phyloP scores from a whole-genome alignment of 768 basidiomycete genomes.

The Tricholomella constricta region DNA sequence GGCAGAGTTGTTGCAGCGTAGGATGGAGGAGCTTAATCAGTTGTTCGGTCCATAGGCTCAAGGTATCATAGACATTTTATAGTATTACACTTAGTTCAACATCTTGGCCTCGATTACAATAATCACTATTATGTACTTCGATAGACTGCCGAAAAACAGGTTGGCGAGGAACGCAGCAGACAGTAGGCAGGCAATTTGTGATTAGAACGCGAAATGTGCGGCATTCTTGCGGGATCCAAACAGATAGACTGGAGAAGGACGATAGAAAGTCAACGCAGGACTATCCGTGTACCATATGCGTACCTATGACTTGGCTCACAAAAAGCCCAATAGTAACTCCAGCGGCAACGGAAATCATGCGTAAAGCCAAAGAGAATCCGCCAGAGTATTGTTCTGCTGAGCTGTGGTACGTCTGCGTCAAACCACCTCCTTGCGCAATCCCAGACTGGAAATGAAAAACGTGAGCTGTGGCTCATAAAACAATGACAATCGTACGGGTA shows the following conservation, averaged over 20 bases:
- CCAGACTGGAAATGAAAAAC: conserved; percentile 52
- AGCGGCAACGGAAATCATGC: conserved; percentile 83
- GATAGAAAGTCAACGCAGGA: not conserved
- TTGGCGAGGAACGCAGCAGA: not conserved
- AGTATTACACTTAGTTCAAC: conserved; percentile 26
- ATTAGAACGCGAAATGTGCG: conserved; percentile 74
- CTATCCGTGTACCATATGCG: conserved; percentile 9
- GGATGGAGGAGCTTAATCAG: conserved; percentile 85
- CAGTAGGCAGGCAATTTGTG: not conserved
- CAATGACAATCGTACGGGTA: conserved; percentile 60
- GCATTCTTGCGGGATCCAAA: conserved; percentile 73
- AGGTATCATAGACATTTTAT: conserved; percentile 31
- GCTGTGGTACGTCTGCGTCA: conserved; percentile 59
- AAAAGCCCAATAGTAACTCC: conserved; percentile 87
- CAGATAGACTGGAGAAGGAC: conserved; percentile 54
- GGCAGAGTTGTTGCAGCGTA: conserved; percentile 81
- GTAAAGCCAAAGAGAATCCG: conserved; percentile 77
- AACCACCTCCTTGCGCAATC: conserved; percentile 73
- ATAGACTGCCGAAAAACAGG: not conserved
- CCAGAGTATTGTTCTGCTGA: conserved; percentile 73
- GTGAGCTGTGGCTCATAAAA: not conserved
- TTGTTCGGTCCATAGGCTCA: conserved; percentile 53
- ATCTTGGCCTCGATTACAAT: conserved; percentile 20
- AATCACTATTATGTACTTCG: conserved; percentile 13
- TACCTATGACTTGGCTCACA: conserved; percentile 69